Base-by-base conservation (phyloP, 169 alveolate genomes). In the Neospora caninum region DNA sequence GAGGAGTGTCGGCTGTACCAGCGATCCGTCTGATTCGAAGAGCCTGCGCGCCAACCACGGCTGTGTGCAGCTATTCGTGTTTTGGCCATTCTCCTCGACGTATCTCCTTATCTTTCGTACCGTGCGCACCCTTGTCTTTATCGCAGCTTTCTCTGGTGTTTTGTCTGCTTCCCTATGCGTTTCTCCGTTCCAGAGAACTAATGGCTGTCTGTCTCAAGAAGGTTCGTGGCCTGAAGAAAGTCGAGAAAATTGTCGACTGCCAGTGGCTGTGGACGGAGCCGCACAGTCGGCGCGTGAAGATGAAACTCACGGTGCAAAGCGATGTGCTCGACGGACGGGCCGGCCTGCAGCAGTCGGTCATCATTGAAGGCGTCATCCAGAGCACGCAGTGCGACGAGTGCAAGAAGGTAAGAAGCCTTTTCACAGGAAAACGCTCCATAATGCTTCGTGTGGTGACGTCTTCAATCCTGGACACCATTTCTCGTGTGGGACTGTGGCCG, bases 321-420 rank as follows among this genome's bases (percentile, higher is more conserved):
- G 99, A 99, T 93, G 98, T 99, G 25, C 94, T 97, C 29, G 97
- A 97, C 91, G 98, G 99, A 91, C 88, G 95, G 31, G 98, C 99
- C 29, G 96, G 97, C 36, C 96, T 99, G 91, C 99, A 99, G 96
- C 97, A 99, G 91, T 93, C 97, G 42, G 95, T 98, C 80, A 95
- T 97, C 20, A 97, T 98, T 87, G 99, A 98, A 88, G 99, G 97
- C 95, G 95, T 98, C 42, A 98, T 99, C 83, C 97, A 96, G 84
- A 97, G 98, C 67, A 97, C 97, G 94, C 99, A 99, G 95, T 99
- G 99, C 96, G 99, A 98, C 67, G 99, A 99, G 95, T 99, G 99
- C 95, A 99, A 98, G 94, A 98, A 98, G 96, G 97, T 97, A 96
- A 91, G 87, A 88, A n/a, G 29, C 42, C 86, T 2, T 2, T n/a